Base-by-base conservation (phyloP, 2,329 filamentous ascomycete species). In the Ceratocystis cubensis region DNA sequence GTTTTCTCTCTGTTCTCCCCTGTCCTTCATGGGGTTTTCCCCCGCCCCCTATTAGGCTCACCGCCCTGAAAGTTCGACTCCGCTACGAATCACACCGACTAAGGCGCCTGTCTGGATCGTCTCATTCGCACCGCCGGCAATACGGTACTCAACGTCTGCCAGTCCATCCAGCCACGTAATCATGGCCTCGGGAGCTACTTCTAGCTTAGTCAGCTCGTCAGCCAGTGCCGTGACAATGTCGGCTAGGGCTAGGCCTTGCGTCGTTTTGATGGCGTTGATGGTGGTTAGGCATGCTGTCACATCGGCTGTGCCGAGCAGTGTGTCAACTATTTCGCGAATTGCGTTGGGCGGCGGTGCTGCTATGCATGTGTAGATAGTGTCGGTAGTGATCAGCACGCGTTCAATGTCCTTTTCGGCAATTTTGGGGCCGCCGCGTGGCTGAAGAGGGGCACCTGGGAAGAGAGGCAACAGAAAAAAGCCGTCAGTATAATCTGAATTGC, bases 351-450 rank as follows among this genome's bases (percentile, higher is more conserved):
- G 92, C 3, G 94, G 94, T 1, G 93, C 93, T 7, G 94, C 94
- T 73, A 99, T 96, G 76, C 94, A 99, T 76, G 91, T 92, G 80
- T 96, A 99, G 73, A 99, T 97, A 6, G 89, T 91, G 74, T 96
- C 88, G 45, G 89, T 96, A 70, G 96, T 96, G 71, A 90, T 84
- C 68, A 71, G 81, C 37, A 97, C 93, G 50, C 91, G 83, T 66
- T 87, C 80, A 33, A 92, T 84, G 65, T 87, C 82, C 76, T 83
- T 79, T 69, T 88, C 79, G 69, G 80, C 80, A 4, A 83, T 75
- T 73, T 84, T 85, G 41, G 85, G 81, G 1, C 77, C 81, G 71
- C 84, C 79, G 72, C 81, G 84, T 50, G 81, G 75, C 65, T 84
- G 82, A 30, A 91, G 78, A 0, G 88, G 88, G 50, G 86, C 89